Evolutionary conservation across 352 stramenopile species (phyloP), one percentile per base, ranked within the genome.

Genomic region (Globisporangium mamillatum): DNA sequence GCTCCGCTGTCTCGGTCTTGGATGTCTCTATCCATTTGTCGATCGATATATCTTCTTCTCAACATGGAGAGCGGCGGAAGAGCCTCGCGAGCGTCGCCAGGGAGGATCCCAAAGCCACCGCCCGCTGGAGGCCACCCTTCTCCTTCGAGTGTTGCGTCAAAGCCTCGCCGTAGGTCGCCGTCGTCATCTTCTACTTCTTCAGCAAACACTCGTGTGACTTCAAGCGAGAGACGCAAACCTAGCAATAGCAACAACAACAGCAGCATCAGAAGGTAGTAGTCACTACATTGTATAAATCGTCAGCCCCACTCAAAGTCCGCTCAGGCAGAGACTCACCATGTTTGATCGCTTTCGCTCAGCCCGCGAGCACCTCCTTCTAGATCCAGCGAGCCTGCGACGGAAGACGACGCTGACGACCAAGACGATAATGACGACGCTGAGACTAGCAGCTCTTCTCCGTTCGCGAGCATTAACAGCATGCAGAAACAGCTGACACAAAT

Each of bases 401-500:
- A 85, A 57, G 75, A 79, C 5, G 75, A 82, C 1, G 57, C 27
- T 41, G 27, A 18, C 36, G 10, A 58, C 34, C 58, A 71, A 9
- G 38, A 48, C 1, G 57, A 50, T 20, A 46, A 46, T 16, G 41
- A 32, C 14, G 46, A 66, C 10, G 20, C n/a, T 48, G n/a, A 46
- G 52, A n/a, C 29, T 29, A 16, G 18, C 44, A n/a, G 18, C 44
- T 16, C 34, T 27, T 29, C 32, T 41, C 44, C 64, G 4, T 66
- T 59, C 4, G 41, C n/a, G 36, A 61, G 7, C 34, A 34, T 82
- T 25, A 58, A 72, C 3, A 52, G n/a, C 38, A 72, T 66, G 25
- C 68, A 84, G 59, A 64, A 63, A 27, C 70, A 86, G 66, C 58
- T 75, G 50, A 55, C 79, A 4, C 58, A 71, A 29, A 81, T 84